phyloP scores from a whole-genome alignment of 1,139 yeast species.

The Pichia sp. region DNA sequence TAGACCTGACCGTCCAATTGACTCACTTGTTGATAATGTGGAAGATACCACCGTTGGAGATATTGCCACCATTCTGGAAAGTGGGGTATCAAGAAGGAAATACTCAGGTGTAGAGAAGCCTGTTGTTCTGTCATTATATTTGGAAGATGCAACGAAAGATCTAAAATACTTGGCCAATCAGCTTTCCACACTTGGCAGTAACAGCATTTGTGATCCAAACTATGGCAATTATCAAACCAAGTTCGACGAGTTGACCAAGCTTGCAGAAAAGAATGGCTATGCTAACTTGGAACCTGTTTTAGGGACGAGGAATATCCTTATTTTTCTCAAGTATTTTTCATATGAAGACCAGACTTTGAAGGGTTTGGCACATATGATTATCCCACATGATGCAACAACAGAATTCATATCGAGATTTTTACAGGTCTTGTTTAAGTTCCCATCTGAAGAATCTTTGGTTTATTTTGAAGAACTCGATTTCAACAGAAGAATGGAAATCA shows the following conservation, averaged over 20 bases:
- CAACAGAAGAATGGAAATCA: conserved; percentile 50
- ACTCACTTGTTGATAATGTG: conserved; percentile 30
- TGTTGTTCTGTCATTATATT: conserved; percentile 23
- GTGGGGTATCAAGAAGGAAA: conserved; percentile 16
- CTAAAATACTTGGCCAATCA: conserved; percentile 17
- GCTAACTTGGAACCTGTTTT: conserved; percentile 24
- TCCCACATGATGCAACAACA: conserved; percentile 48
- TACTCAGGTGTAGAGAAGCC: conserved; percentile 18
- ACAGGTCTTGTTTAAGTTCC: conserved; percentile 45
- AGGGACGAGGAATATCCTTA: conserved; percentile 38
- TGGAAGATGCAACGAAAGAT: conserved; percentile 27
- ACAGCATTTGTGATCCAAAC: conserved; percentile 1
- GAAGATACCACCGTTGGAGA: conserved; percentile 30
- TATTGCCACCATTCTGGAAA: conserved; percentile 24
- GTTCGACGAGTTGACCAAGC: conserved; percentile 14
- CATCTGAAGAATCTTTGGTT: conserved; percentile 39
- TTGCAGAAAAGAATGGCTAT: conserved; percentile 13
- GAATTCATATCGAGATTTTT: conserved; percentile 44
- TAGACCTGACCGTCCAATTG: conserved; percentile 56
- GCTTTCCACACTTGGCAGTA: not conserved
- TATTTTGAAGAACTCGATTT: conserved; percentile 72
- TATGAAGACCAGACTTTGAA: conserved; percentile 46
- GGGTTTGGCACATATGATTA: conserved; percentile 63
- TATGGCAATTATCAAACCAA: conserved; percentile 11
- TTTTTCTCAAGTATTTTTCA: conserved; percentile 74